Evolutionary conservation across 2,329 filamentous ascomycete species (phyloP).

Genomic region (Talaromyces piceae): DNA sequence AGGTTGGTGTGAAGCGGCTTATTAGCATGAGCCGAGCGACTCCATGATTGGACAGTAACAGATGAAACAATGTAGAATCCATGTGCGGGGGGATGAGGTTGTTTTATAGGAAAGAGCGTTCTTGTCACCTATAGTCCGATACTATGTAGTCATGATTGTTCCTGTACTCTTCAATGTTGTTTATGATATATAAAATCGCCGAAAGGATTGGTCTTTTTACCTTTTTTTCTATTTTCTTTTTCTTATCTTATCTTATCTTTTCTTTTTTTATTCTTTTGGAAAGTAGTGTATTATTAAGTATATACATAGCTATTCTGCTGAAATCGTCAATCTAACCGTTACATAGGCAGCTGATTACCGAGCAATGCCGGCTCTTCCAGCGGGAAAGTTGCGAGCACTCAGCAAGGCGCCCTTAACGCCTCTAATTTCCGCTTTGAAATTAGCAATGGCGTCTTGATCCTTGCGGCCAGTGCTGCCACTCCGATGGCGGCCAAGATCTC

Average conservation of each 20-base stretch:
- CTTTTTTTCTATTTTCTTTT: background rate
- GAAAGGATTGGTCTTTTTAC: background rate
- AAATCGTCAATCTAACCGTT: background rate
- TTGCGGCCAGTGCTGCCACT: constrained; percentile 23
- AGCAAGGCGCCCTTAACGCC: constrained; percentile 57
- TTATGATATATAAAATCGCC: constrained; percentile 1
- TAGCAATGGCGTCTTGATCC: constrained; percentile 50
- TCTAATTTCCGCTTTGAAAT: constrained; percentile 53
- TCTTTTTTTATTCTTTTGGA: background rate
- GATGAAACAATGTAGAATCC: background rate
- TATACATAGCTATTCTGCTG: background rate
- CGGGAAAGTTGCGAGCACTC: constrained; percentile 55
- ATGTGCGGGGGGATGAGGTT: background rate
- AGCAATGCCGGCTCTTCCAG: constrained; percentile 17
- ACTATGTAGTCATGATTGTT: background rate
- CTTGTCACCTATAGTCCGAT: constrained; percentile 1
- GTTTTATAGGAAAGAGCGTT: constrained; percentile 1
- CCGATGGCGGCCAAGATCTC: constrained; percentile 18
- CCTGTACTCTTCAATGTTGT: constrained; percentile 1
- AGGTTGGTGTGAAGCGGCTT: constrained; percentile 70
- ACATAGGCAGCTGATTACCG: background rate
- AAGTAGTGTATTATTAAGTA: background rate
- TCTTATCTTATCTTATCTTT: background rate
- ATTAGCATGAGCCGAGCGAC: constrained; percentile 74
- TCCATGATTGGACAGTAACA: constrained; percentile 36